phyloP scores from a whole-genome alignment of 2,329 filamentous ascomycete species.

The Parascedosporium putredinis region DNA sequence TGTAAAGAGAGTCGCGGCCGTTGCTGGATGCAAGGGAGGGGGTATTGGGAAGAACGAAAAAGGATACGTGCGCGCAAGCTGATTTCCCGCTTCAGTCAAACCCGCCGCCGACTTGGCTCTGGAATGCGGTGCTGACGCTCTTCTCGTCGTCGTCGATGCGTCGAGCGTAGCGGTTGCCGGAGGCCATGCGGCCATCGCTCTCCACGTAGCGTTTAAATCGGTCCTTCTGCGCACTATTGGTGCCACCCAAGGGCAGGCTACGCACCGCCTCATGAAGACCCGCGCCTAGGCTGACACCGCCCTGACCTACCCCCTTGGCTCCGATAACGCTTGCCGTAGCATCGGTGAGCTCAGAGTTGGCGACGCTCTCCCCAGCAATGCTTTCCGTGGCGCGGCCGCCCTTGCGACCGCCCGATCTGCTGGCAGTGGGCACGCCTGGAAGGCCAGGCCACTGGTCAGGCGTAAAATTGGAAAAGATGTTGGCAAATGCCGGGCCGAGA shows the following conservation, averaged over 20 bases:
- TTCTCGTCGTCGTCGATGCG: slow-evolving; percentile 85
- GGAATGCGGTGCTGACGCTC: slow-evolving; percentile 92
- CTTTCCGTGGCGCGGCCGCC: slow-evolving; percentile 63
- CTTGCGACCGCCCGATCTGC: slow-evolving; percentile 55
- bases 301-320: slow-evolving; percentile 66
- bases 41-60: neutral
- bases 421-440: slow-evolving; percentile 46
- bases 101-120: slow-evolving; percentile 73
- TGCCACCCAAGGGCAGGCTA: slow-evolving; percentile 29
- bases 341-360: slow-evolving; percentile 83
- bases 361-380: slow-evolving; percentile 83
- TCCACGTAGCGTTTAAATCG: slow-evolving; percentile 92
- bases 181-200: slow-evolving; percentile 60
- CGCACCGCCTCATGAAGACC: slow-evolving; percentile 70
- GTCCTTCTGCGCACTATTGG: slow-evolving; percentile 38
- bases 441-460: slow-evolving; percentile 81
- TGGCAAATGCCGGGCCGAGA: slow-evolving; percentile 66
- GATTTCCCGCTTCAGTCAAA: slow-evolving; percentile 35
- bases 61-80: neutral
- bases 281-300: slow-evolving; percentile 74
- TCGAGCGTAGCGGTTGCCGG: slow-evolving; percentile 42
- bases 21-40: no score
- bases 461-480: slow-evolving; percentile 90
- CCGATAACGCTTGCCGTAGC: slow-evolving; percentile 68
- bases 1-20: no score